A percentile compares a stretch with the other conserved stretches of the same genome.
These are phyloP conservation scores for Ascochyta koolunga DNA, from an alignment of 2,329 filamentous ascomycete species.

Conservation along the genomic window DNA sequence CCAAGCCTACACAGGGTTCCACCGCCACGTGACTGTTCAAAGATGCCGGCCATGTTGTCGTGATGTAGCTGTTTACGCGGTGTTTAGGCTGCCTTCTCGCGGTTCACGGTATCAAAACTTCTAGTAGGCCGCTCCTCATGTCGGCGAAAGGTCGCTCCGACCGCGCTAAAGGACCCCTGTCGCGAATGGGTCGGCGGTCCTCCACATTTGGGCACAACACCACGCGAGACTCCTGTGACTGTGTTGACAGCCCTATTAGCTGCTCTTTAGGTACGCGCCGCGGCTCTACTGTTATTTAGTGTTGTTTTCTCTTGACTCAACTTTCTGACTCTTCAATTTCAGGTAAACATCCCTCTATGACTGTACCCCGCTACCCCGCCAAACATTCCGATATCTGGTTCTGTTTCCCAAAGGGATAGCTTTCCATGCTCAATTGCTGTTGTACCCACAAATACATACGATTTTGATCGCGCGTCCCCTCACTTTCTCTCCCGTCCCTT, in stretches of 20 bases:
- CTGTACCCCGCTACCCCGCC: slow-evolving; percentile 44
- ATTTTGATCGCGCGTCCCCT: neutral
- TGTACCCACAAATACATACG: slow-evolving; percentile 8
- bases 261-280: slow-evolving; percentile 14
- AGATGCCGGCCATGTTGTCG: slow-evolving; percentile 84
- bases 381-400: slow-evolving; percentile 24
- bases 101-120: slow-evolving; percentile 38
- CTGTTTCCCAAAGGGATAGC: slow-evolving; percentile 16
- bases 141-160: slow-evolving; percentile 34
- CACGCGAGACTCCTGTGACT: slow-evolving; percentile 33
- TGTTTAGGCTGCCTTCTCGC: slow-evolving; percentile 39
- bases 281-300: slow-evolving; percentile 2
- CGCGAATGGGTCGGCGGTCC: slow-evolving; percentile 34
- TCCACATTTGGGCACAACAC: slow-evolving; percentile 33
- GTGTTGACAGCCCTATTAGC: slow-evolving; percentile 15
- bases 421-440: slow-evolving; percentile 12
- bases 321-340: slow-evolving; percentile 30
- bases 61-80: slow-evolving; percentile 36
- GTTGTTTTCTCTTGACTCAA: slow-evolving; percentile 3
- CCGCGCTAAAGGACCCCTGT: slow-evolving; percentile 25
- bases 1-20: slow-evolving; percentile 80
- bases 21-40: slow-evolving; percentile 88
- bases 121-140: slow-evolving; percentile 22
- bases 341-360: slow-evolving; percentile 25
- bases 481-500: neutral